These are phyloP conservation scores for Striga hermonthica DNA, from an alignment of 305 asterid genomes.

Conservation along the genomic window DNA sequence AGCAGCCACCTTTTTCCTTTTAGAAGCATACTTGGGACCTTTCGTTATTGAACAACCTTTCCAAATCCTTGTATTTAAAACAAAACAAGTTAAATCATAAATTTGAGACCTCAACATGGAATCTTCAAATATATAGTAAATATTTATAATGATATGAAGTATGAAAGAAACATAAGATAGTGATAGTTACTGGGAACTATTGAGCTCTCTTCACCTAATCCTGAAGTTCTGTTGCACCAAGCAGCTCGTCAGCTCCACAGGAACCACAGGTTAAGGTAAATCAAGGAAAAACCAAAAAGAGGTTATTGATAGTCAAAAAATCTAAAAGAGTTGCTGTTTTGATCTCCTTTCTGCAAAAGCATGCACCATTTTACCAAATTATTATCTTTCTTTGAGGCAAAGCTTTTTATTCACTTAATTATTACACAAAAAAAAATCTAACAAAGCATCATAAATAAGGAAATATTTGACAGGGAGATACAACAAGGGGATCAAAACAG, in stretches of 20 bases:
- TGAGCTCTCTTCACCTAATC: conserved; percentile 79
- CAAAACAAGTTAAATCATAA: too few relatives aligned
- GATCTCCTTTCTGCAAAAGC: too few relatives aligned
- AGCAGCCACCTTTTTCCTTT: conserved; percentile 82
- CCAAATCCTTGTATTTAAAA: conserved; percentile 55
- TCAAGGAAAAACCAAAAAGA: too few relatives aligned
- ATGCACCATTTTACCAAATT: too few relatives aligned
- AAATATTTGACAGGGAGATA: conserved; percentile 17
- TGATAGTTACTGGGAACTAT: conserved; percentile 61
- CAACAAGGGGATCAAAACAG: conserved; percentile 12
- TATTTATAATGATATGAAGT: conserved; percentile 1
- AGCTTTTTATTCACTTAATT: too few relatives aligned
- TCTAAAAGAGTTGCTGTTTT: too few relatives aligned
- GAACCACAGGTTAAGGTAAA: too few relatives aligned
- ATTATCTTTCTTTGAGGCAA: too few relatives aligned
- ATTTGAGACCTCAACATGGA: conserved; percentile 1
- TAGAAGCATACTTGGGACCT: conserved; percentile 88
- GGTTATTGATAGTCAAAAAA: too few relatives aligned
- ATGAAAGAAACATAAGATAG: conserved; percentile 25
- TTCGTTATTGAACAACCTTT: conserved; percentile 75
- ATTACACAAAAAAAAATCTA: too few relatives aligned
- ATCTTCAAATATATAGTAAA: conserved; percentile 5
- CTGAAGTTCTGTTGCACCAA: too few relatives aligned
- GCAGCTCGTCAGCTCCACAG: too few relatives aligned
- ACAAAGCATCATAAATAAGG: conserved; percentile 12